Percentiles rank a stretch among this genome's conserved stretches.
phyloP scores from a whole-genome alignment of 2,329 filamentous ascomycete genomes.

The Alternaria sp. region DNA sequence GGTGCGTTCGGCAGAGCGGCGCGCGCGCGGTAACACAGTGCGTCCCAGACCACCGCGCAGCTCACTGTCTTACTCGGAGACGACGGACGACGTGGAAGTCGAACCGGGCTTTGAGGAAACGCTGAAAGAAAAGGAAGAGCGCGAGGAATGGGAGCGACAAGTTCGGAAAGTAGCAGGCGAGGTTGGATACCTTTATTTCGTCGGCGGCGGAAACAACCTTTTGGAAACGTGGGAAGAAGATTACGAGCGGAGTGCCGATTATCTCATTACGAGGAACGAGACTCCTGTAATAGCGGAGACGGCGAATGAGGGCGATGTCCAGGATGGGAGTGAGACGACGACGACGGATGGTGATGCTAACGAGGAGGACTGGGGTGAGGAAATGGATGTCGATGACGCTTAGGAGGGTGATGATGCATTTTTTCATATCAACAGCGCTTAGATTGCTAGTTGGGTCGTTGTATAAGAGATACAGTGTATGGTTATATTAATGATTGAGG shows the following conservation, averaged over 20 bases:
- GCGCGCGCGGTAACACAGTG: slow-evolving; percentile 16
- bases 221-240: slow-evolving; percentile 23
- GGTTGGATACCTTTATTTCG: slow-evolving; percentile 39
- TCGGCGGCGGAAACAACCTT: slow-evolving; percentile 16
- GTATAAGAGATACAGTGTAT: neutral
- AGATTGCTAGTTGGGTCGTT: neutral
- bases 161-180: slow-evolving; percentile 21
- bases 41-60: slow-evolving; percentile 26
- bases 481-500: neutral
- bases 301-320: neutral
- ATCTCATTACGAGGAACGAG: slow-evolving; percentile 18
- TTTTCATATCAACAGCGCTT: neutral
- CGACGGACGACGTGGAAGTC: slow-evolving; percentile 22
- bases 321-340: neutral
- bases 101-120: slow-evolving; percentile 12
- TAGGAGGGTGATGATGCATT: neutral
- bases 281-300: neutral
- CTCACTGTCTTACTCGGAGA: slow-evolving; percentile 25
- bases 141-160: slow-evolving; percentile 12
- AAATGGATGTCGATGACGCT: slow-evolving; percentile 15
- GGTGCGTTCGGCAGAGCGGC: slow-evolving; percentile 15
- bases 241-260: slow-evolving; percentile 21
- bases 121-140: slow-evolving; percentile 17
- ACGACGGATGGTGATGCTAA: slow-evolving; percentile 4
- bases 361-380: slow-evolving; percentile 10